These are phyloP conservation scores for Syzygium malaccense DNA, from an alignment of 441 rosid genomes.

Conservation along the genomic window DNA sequence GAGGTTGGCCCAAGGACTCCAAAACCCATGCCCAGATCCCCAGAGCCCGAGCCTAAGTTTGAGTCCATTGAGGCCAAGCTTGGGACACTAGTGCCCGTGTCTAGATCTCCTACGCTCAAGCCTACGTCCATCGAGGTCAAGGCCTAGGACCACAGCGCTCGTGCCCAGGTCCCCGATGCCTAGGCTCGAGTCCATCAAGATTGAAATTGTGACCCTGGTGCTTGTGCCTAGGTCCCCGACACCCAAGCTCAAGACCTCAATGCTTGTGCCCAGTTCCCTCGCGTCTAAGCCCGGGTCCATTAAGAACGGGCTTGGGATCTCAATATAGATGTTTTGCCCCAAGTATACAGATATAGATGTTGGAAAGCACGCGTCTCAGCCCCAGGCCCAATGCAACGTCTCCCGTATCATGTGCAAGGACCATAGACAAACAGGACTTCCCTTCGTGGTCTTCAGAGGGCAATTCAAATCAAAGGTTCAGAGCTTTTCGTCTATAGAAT, in stretches of 20 bases:
- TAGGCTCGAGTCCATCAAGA: background rate
- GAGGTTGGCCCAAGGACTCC: background rate
- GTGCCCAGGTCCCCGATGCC: accelerated
- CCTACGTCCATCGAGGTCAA: background rate
- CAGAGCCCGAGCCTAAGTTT: background rate
- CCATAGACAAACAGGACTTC: too few relatives aligned
- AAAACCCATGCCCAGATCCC: background rate
- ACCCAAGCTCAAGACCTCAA: background rate
- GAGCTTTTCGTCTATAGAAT: too few relatives aligned
- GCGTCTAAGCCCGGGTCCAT: background rate
- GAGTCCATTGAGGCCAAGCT: background rate
- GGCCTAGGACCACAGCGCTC: accelerated
- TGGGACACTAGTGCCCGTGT: background rate
- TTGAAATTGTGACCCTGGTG: accelerated
- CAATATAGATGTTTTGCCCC: too few relatives aligned
- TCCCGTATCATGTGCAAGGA: too few relatives aligned
- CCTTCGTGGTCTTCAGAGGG: too few relatives aligned
- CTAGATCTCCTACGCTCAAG: background rate
- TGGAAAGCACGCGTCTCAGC: too few relatives aligned
- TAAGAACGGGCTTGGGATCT: too few relatives aligned
- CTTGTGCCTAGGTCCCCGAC: background rate
- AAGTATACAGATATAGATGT: too few relatives aligned
- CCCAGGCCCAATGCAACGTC: too few relatives aligned
- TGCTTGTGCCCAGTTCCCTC: background rate
- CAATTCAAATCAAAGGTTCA: too few relatives aligned